Conservation (phyloP, 306 rosid genomes). For the Ormosia emarginata region DNA sequence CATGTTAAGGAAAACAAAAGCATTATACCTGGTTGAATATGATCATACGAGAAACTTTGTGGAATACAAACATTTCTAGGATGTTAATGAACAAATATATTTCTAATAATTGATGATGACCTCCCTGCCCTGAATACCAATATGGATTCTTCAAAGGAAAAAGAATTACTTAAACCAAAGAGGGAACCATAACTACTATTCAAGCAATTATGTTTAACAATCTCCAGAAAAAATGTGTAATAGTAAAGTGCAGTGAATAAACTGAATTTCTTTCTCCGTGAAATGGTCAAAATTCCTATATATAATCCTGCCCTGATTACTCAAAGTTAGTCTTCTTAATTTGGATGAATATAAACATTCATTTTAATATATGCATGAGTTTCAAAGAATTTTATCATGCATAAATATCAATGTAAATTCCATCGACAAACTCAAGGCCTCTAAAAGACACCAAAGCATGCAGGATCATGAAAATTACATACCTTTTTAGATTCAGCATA, state of each 20-base stretch:
- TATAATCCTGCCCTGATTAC: background rate
- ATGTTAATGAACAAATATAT: background rate
- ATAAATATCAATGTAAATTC: background rate
- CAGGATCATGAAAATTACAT: background rate
- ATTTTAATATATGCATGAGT: background rate
- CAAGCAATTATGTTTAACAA: background rate
- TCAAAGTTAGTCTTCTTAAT: background rate
- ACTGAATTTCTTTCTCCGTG: background rate
- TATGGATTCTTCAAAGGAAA: background rate
- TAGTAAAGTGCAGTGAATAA: background rate
- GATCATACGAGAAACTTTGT: no score
- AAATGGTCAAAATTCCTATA: background rate
- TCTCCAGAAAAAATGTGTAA: background rate
- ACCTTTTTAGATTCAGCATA: constrained; percentile 98
- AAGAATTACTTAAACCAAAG: background rate
- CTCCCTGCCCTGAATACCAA: background rate
- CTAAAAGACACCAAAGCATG: background rate
- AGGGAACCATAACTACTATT: background rate
- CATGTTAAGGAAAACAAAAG: no score
- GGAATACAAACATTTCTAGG: no score
- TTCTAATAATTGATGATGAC: background rate
- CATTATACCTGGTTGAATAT: no score
- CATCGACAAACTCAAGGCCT: background rate
- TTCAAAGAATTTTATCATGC: background rate
- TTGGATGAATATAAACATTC: background rate